phyloP scores from a whole-genome alignment of 768 basidiomycete genomes.

The Phanerodontia chrysosporium region DNA sequence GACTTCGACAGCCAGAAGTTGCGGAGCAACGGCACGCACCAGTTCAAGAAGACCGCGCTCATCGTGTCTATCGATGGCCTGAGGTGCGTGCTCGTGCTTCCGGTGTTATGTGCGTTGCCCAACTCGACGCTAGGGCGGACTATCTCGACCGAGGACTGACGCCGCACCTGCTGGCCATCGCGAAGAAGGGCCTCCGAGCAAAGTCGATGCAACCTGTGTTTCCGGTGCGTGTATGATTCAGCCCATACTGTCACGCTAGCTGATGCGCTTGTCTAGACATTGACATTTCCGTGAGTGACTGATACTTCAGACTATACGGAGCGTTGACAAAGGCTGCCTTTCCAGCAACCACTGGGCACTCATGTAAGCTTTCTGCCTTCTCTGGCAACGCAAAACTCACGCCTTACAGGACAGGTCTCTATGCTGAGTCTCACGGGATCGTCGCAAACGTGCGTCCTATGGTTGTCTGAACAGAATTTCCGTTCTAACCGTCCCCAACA shows the following conservation, averaged over 20 bases:
- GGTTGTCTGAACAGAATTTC: not conserved
- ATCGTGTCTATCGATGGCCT: conserved; percentile 87
- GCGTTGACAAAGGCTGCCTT: no score
- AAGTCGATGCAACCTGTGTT: conserved; percentile 87
- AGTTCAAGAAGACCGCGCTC: conserved; percentile 75
- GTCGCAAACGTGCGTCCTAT: conserved; percentile 74
- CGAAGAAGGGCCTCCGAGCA: conserved; percentile 79
- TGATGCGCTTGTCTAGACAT: no score
- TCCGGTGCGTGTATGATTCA: conserved; percentile 58
- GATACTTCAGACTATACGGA: no score
- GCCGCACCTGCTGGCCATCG: conserved; percentile 76
- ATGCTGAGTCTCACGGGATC: conserved; percentile 89
- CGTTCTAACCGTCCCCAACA: conserved; percentile 24
- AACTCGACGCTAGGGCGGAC: conserved; percentile 53
- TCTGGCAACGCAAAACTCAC: not conserved
- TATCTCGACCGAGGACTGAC: conserved; percentile 85
- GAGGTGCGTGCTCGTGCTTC: conserved; percentile 38
- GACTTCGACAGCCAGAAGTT: conserved; percentile 38
- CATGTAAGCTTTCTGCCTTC: conserved; percentile 46
- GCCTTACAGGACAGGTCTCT: conserved; percentile 71
- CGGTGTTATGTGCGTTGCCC: not conserved
- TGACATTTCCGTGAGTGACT: conserved; percentile 81
- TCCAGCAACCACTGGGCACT: conserved; percentile 85
- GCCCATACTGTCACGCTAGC: not conserved
- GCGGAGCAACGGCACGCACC: conserved; percentile 78